phyloP scores from a whole-genome alignment of 148 eudicot genomes.

The Polygonum maritimum region DNA sequence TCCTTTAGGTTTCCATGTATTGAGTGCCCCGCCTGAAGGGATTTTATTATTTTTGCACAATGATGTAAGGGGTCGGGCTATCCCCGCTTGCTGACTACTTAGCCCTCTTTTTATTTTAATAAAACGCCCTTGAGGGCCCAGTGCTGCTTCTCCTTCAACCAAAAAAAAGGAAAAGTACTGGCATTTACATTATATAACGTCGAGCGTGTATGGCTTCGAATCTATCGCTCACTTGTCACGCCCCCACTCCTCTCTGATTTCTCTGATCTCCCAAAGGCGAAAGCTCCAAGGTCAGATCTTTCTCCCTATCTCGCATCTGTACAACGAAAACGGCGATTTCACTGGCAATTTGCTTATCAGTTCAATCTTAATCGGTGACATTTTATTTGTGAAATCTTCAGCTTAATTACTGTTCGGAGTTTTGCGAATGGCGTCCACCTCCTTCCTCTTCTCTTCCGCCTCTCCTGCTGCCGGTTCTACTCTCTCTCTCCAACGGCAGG shows the following conservation, averaged over 20 bases:
- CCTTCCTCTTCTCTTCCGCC: constrained; percentile 36
- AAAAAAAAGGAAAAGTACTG: too few species aligned
- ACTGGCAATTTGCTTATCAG: neutral
- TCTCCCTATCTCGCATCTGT: neutral
- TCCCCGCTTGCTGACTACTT: too few species aligned
- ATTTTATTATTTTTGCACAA: too few species aligned
- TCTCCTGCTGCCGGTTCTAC: constrained; percentile 19
- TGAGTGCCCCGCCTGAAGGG: too few species aligned
- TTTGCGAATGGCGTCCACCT: constrained; percentile 47
- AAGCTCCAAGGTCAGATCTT: neutral
- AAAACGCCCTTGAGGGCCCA: too few species aligned
- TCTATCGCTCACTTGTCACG: constrained; percentile 1
- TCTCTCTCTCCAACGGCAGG: constrained; percentile 29
- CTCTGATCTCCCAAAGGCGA: neutral
- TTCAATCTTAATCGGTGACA: neutral
- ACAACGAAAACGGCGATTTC: neutral
- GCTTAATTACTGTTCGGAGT: neutral
- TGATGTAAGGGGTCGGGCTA: too few species aligned
- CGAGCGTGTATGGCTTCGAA: neutral
- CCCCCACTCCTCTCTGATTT: neutral
- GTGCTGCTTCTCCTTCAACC: too few species aligned
- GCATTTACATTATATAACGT: neutral
- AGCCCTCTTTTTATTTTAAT: too few species aligned
- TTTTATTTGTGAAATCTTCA: neutral
- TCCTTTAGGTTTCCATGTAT: too few species aligned